A percentile compares a stretch with the other conserved stretches of the same genome.
Evolutionary conservation across 1,284 basidiomycete genomes (phyloP).

Genomic region (Sporisorium exsertum): DNA sequence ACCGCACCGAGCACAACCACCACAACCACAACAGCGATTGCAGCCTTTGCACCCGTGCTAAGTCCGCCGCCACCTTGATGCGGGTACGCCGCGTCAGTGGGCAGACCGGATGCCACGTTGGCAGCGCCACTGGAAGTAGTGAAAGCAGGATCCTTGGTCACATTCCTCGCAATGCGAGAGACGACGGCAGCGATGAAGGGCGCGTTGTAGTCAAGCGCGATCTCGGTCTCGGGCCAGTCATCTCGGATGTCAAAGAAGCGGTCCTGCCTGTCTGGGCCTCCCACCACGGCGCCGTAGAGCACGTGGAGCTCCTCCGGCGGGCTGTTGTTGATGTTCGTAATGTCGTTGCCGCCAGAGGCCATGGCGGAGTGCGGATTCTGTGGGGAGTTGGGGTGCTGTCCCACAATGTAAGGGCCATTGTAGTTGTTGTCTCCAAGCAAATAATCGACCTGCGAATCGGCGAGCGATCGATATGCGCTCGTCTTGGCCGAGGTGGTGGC

Average conservation of each 20-base stretch:
- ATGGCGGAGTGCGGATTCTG: conserved; percentile 87
- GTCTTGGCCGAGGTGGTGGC: conserved; percentile 73
- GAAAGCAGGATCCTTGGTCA: conserved; percentile 82
- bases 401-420: conserved; percentile 83
- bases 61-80: conserved; percentile 19
- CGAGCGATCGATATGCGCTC: conserved; percentile 78
- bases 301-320: conserved; percentile 80
- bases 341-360: conserved; percentile 80
- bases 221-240: conserved; percentile 84
- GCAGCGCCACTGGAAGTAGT: conserved; percentile 69
- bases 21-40: conserved; percentile 77
- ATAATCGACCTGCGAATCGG: conserved; percentile 82
- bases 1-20: conserved; percentile 76
- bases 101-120: conserved; percentile 35
- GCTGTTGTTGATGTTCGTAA: conserved; percentile 77
- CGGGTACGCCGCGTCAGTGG: conserved; percentile 38
- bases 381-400: conserved; percentile 87
- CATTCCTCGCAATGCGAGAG: conserved; percentile 76
- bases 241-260: conserved; percentile 84
- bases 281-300: conserved; percentile 86
- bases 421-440: conserved; percentile 86
- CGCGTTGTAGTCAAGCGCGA: conserved; percentile 79
- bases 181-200: conserved; percentile 85
- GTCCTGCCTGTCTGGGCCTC: conserved; percentile 83
- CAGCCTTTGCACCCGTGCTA: conserved; percentile 73